Base-by-base conservation (phyloP, 2,329 filamentous ascomycete genomes). In the Sporothrix phasma region DNA sequence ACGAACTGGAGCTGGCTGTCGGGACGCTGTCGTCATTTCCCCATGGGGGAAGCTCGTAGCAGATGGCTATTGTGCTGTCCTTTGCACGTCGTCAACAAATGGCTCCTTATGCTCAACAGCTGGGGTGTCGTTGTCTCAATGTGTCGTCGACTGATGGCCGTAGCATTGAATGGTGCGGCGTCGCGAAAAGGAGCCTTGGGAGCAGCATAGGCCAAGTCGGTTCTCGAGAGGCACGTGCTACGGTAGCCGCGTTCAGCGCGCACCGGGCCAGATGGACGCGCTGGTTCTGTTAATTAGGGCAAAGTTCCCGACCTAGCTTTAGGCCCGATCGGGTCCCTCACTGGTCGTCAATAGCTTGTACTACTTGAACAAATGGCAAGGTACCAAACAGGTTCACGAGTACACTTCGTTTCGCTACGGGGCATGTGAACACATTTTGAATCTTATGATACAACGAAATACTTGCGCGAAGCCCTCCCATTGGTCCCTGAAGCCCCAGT, bases 21-120 rank as follows among this genome's bases (percentile, higher is more conserved):
- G 59, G 31, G 31, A 43, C 46, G 46, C 49, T 22, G 64, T 41
- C 66, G 53, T 64, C 66, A 67, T 67, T 47, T 64, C 64, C 65
- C 49, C 58, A 62, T 51, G 17, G 2, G 43, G 43, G 13, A 34
- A 6, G 22, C 13, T 29, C 54, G 54, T 8, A 5, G 15, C 43
- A 41, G 0, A 22, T 17, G 10, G 5, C 11, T 11, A 10, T 10
- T 43, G 22, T 17, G 5, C 5, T 17, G 41, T 13, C 34, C 29
- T 19, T 29, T 11, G 49, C 29, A 24, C 41, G 34, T 37, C 34
- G 34, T 37, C 7, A 10, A 37, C 34, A 13, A 15, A 13, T 13
- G 11, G 34, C 7, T 3, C 34, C 8, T 37, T 37, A 10, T 11
- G 34, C 15, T 13, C 34, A 37, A 37, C 17, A 8, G 29, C 22